phyloP scores from a whole-genome alignment of 805 yeast species.

The Cyberlindnera amylophila region DNA sequence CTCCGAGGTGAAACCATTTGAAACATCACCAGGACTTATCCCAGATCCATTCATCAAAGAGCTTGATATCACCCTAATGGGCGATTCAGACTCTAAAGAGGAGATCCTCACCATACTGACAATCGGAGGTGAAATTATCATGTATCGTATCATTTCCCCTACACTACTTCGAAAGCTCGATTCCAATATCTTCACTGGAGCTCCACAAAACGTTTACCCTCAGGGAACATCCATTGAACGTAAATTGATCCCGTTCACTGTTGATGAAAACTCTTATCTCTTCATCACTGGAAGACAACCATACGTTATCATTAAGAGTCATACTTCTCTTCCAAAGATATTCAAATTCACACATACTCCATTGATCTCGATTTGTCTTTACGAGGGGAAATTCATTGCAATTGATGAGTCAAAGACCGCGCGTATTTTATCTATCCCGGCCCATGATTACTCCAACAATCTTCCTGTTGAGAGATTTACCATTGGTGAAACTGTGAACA shows the following conservation, averaged over 20 bases:
- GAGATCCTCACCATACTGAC: slow-evolving; percentile 71
- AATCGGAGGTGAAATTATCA: slow-evolving; percentile 72
- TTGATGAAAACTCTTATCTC: slow-evolving; percentile 56
- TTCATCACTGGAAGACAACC: slow-evolving; percentile 76
- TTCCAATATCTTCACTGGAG: slow-evolving; percentile 58
- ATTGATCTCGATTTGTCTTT: slow-evolving; percentile 61
- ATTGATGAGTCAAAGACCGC: slow-evolving; percentile 70
- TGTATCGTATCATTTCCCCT: slow-evolving; percentile 56
- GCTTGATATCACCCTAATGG: slow-evolving; percentile 58
- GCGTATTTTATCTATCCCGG: slow-evolving; percentile 43
- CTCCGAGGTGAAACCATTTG: slow-evolving; percentile 36
- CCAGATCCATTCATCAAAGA: slow-evolving; percentile 78
- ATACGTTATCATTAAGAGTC: slow-evolving; percentile 59
- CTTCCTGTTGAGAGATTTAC: slow-evolving; percentile 52
- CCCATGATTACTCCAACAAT: slow-evolving; percentile 52
- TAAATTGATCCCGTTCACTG: slow-evolving; percentile 53
- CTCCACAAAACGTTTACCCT: slow-evolving; percentile 74
- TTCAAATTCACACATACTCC: slow-evolving; percentile 64
- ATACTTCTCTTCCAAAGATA: slow-evolving; percentile 59
- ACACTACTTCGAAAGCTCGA: slow-evolving; percentile 40
- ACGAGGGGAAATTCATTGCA: slow-evolving; percentile 47
- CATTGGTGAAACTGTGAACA: slow-evolving; percentile 60
- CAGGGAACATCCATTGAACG: slow-evolving; percentile 61
- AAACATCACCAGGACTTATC: slow-evolving; percentile 34
- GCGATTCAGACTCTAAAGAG: slow-evolving; percentile 50